Percentiles rank a stretch among this genome's conserved stretches.
phyloP scores from a whole-genome alignment of 225 moss, liverwort and hornwort genomes.

The Physcomitrium patens region DNA sequence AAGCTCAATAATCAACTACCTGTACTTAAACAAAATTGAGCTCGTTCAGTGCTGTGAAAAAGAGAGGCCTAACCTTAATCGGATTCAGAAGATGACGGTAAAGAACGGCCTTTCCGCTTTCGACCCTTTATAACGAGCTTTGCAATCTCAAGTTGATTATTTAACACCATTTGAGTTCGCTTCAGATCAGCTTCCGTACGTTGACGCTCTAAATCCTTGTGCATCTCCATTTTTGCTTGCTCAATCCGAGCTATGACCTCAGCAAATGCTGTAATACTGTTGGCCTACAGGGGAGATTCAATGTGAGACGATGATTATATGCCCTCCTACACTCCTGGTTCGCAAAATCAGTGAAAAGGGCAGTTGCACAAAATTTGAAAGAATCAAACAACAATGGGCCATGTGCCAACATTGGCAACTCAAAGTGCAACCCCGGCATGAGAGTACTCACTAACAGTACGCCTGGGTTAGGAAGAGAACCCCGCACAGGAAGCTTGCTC shows the following conservation, averaged over 20 bases:
- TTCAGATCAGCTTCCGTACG: constrained; percentile 62
- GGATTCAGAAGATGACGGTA: constrained; percentile 52
- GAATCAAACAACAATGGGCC: not conserved
- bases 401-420: not conserved
- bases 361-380: not conserved
- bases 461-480: constrained; percentile 45
- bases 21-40: not conserved
- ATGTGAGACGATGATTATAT: constrained; percentile 18
- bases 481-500: constrained; percentile 52
- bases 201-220: constrained; percentile 63
- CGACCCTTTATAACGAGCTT: constrained; percentile 56
- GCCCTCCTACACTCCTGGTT: constrained; percentile 4
- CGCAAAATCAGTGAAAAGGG: not conserved
- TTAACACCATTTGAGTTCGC: constrained; percentile 64
- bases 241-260: constrained; percentile 61
- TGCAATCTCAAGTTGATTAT: constrained; percentile 64
- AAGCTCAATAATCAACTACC: not conserved
- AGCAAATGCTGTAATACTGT: constrained; percentile 69
- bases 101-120: constrained; percentile 51
- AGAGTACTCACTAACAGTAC: constrained; percentile 50
- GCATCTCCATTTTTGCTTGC: constrained; percentile 73
- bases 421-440: not conserved
- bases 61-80: constrained; percentile 39
- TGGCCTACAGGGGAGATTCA: constrained; percentile 39
- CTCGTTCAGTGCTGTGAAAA: not conserved